Conservation (phyloP, 1,284 basidiomycete genomes). For the Macrocystidia cucumis region DNA sequence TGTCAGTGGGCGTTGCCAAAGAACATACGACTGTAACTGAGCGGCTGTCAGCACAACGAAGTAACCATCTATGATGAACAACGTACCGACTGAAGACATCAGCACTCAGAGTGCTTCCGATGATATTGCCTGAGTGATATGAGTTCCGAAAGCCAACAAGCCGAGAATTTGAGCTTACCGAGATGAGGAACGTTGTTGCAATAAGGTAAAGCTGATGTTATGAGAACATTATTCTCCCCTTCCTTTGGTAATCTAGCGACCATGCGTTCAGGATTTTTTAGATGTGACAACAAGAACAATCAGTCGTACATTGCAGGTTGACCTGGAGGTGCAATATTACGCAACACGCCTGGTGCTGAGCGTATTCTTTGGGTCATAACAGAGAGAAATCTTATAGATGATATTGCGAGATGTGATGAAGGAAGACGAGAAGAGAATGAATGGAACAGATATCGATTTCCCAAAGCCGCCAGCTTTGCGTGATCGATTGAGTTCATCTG, state of each 20-base stretch:
- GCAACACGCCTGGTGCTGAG: constrained; percentile 52
- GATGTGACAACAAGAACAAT: constrained; percentile 7
- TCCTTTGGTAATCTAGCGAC: constrained; percentile 69
- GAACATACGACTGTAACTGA: constrained; percentile 58
- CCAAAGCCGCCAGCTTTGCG: too few species aligned
- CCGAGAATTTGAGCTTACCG: constrained; percentile 35
- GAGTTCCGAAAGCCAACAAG: too few species aligned
- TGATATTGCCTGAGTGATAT: constrained; percentile 77
- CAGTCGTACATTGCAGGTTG: constrained; percentile 38
- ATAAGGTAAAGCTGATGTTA: constrained; percentile 96
- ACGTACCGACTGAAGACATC: constrained; percentile 93
- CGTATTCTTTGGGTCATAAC: constrained; percentile 62
- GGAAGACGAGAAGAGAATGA: constrained; percentile 10
- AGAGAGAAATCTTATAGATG: background rate
- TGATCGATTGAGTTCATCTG: too few species aligned
- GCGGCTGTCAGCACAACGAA: constrained; percentile 19
- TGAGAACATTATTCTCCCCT: constrained; percentile 82
- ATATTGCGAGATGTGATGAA: constrained; percentile 4
- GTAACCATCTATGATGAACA: constrained; percentile 1
- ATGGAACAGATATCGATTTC: constrained; percentile 8
- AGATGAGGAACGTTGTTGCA: constrained; percentile 99
- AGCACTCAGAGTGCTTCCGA: constrained; percentile 92
- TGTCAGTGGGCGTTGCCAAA: background rate
- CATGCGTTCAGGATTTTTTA: constrained; percentile 8
- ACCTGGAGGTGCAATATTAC: constrained; percentile 44